Conservation (phyloP, 768 basidiomycete genomes). For the Boletus tomentosulus region DNA sequence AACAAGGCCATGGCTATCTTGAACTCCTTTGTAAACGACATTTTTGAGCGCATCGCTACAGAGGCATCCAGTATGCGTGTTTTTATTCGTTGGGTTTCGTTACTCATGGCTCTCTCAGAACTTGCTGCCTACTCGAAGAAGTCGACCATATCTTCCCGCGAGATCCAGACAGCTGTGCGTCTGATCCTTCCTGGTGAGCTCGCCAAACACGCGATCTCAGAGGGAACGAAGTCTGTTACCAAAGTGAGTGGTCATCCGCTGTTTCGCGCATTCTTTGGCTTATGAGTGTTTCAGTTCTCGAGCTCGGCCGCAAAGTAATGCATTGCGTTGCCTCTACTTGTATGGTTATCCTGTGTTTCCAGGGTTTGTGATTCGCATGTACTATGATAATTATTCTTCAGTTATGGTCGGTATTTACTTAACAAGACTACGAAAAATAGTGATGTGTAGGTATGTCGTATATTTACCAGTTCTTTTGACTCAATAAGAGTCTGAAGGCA, state of each 20-base stretch:
- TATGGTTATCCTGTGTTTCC: constrained; percentile 27
- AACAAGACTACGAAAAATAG: too few species aligned
- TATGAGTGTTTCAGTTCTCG: constrained; percentile 52
- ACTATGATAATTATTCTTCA: constrained; percentile 18
- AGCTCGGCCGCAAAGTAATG: constrained; percentile 65
- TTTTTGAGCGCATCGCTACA: constrained; percentile 88
- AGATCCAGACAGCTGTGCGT: constrained; percentile 96
- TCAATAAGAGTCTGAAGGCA: too few species aligned
- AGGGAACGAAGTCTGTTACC: constrained; percentile 91
- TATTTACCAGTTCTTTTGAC: too few species aligned
- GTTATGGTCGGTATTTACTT: constrained; percentile 7
- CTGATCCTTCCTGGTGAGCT: constrained; percentile 96
- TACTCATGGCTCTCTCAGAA: constrained; percentile 44
- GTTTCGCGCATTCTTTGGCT: not conserved
- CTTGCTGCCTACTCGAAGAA: constrained; percentile 98
- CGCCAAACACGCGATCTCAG: constrained; percentile 69
- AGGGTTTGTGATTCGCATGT: constrained; percentile 20
- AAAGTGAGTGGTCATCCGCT: constrained; percentile 46
- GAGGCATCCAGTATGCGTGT: constrained; percentile 74
- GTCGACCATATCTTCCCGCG: constrained; percentile 97
- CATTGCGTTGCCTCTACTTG: constrained; percentile 8
- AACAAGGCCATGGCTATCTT: constrained; percentile 98
- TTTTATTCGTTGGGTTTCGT: not conserved
- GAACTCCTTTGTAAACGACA: constrained; percentile 95
- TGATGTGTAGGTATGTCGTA: too few species aligned